Conservation (phyloP, 768 basidiomycete genomes). For the Leucocoprinus sp. region DNA sequence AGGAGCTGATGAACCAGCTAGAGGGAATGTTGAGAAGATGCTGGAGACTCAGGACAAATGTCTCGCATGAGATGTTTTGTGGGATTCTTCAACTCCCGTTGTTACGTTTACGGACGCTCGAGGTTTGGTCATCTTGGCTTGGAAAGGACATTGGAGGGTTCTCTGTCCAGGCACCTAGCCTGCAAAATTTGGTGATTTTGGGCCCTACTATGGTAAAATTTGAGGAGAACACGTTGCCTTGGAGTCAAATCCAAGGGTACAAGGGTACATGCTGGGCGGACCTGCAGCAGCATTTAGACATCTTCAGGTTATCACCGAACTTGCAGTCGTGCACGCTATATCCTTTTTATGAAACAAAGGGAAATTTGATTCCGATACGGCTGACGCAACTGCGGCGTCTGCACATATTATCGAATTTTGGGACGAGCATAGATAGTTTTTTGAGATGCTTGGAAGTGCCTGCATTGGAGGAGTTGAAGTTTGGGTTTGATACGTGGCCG, state of each 20-base stretch:
- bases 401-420: conserved; percentile 17
- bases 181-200: conserved; percentile 1
- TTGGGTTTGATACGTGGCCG: conserved; percentile 17
- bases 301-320: conserved; percentile 18
- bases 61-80: conserved; percentile 5
- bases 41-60: conserved; percentile 4
- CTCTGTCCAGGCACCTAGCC: neutral
- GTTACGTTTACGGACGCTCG: neutral
- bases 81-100: neutral
- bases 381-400: conserved; percentile 13
- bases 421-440: conserved; percentile 15
- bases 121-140: conserved; percentile 6
- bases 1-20: conserved; percentile 1
- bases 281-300: conserved; percentile 18
- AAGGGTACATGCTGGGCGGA: conserved; percentile 19
- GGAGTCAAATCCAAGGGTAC: conserved; percentile 16
- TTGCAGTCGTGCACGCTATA: conserved; percentile 18
- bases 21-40: neutral
- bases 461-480: conserved; percentile 14
- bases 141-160: neutral
- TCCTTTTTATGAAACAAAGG: conserved; percentile 14
- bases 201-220: conserved; percentile 8
- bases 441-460: conserved; percentile 18
- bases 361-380: conserved; percentile 8
- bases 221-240: conserved; percentile 8